These are phyloP conservation scores for Vitellaria paradoxa DNA, from an alignment of 179 eudicot species.

Conservation along the genomic window DNA sequence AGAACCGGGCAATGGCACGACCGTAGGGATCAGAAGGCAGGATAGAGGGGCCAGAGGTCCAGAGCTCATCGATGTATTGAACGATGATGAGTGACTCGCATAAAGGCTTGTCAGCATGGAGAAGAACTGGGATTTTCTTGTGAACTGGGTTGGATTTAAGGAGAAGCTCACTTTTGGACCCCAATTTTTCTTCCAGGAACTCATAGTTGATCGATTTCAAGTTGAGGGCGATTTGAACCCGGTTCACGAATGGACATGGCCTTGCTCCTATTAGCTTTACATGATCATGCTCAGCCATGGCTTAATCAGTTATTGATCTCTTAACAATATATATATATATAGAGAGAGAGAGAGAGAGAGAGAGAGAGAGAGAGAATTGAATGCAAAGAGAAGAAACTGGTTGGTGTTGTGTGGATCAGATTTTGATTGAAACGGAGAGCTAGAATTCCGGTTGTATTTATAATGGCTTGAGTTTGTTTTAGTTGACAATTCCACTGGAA, in stretches of 20 bases:
- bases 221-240: not conserved
- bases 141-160: constrained; percentile 26
- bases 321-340: too few species aligned
- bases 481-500: too few species aligned
- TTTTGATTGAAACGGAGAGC: too few species aligned
- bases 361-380: too few species aligned
- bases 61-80: constrained; percentile 30
- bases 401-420: too few species aligned
- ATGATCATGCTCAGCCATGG: too few species aligned
- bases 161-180: not conserved
- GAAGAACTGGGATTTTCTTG: constrained; percentile 9
- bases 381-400: too few species aligned
- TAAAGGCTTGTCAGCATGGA: constrained; percentile 21
- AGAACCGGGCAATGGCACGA: constrained; percentile 28
- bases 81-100: constrained; percentile 30
- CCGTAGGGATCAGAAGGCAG: constrained; percentile 45
- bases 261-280: constrained; percentile 15
- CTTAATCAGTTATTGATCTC: too few species aligned
- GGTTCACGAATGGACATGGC: not conserved
- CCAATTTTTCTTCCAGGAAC: constrained; percentile 12
- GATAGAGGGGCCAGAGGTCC: constrained; percentile 29
- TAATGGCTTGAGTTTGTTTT: too few species aligned
- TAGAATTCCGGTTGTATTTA: too few species aligned
- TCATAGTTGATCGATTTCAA: not conserved
- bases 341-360: too few species aligned